Percentiles rank a stretch among this genome's conserved stretches.
phyloP scores from a whole-genome alignment of 2,329 filamentous ascomycete species.

The Fusarium sp. region DNA sequence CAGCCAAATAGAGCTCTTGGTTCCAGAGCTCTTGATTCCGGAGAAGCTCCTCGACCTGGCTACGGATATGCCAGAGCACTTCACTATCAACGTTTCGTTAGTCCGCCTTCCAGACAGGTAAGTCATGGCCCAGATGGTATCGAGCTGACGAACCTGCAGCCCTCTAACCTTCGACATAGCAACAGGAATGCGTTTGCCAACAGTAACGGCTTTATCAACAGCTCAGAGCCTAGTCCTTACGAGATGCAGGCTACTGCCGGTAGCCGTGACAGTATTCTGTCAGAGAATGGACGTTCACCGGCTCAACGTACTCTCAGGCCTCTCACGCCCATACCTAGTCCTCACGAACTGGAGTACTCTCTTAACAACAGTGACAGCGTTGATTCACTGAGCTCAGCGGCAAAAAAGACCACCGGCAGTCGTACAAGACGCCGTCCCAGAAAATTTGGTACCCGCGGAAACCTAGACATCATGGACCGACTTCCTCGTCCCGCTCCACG shows the following conservation, averaged over 20 bases:
- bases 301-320: not conserved
- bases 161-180: not conserved
- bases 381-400: not conserved
- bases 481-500: not conserved
- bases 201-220: not conserved
- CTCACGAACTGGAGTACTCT: not conserved
- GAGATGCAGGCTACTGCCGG: not conserved
- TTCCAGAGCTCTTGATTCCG: not conserved
- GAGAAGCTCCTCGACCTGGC: not conserved
- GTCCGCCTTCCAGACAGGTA: constrained; percentile 10
- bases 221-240: not conserved
- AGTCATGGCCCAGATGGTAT: not conserved
- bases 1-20: not conserved
- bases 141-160: constrained; percentile 10
- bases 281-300: not conserved
- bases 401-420: not conserved
- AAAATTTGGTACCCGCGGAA: not conserved
- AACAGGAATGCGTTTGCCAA: not conserved
- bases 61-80: not conserved
- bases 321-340: not conserved
- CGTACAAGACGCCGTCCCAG: not conserved
- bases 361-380: not conserved
- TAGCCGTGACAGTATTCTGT: not conserved
- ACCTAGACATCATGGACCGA: not conserved
- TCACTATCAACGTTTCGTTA: not conserved